Conservation (phyloP, 2,329 filamentous ascomycete genomes). For the Sclerotinia spermophila region DNA sequence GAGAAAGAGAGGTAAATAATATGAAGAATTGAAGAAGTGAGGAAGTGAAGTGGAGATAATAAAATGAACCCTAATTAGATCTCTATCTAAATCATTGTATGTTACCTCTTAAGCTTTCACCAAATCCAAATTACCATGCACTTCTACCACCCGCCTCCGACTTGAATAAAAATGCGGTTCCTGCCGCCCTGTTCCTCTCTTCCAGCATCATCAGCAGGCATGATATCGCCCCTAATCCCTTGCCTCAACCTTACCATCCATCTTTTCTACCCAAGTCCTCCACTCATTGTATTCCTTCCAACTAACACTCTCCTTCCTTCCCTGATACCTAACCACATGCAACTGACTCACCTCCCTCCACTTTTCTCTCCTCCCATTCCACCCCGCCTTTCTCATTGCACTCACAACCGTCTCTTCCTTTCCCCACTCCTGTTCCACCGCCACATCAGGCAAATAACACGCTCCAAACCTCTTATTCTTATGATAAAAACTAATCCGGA, state of each 20-base stretch:
- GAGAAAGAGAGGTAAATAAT: neutral
- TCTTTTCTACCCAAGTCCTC: slow-evolving; percentile 62
- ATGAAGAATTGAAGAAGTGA: no score
- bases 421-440: slow-evolving; percentile 88
- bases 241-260: neutral
- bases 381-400: slow-evolving; percentile 92
- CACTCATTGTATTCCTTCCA: slow-evolving; percentile 77
- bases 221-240: neutral
- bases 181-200: neutral
- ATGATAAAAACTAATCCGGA: slow-evolving; percentile 80
- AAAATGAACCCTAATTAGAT: neutral
- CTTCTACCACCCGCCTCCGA: neutral
- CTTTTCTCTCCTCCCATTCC: slow-evolving; percentile 61
- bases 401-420: slow-evolving; percentile 89
- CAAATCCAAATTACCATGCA: no score
- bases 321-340: slow-evolving; percentile 80
- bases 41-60: neutral
- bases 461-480: slow-evolving; percentile 71
- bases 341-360: slow-evolving; percentile 71
- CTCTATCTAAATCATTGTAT: neutral
- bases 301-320: slow-evolving; percentile 67
- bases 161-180: neutral
- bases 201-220: neutral
- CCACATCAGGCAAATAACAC: slow-evolving; percentile 91
- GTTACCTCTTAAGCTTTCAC: neutral